A percentile compares a stretch with the other conserved stretches of the same genome.
phyloP scores from a whole-genome alignment of 2,329 filamentous ascomycete species.

The Gaeumannomyces sp. region DNA sequence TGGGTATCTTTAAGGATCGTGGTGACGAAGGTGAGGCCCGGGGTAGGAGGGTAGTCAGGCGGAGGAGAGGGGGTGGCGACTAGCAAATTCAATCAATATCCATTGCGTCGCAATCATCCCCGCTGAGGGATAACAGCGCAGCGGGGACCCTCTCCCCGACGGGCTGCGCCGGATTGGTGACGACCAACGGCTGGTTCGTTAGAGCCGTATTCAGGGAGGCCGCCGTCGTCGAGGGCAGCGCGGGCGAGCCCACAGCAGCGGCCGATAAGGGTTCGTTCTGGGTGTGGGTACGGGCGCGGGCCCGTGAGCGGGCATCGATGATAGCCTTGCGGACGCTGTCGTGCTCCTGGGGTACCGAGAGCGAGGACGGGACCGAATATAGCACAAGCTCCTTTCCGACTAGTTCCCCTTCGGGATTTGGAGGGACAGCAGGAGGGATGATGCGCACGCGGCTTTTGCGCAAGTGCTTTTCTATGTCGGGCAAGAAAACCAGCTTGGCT shows the following conservation, averaged over 20 bases:
- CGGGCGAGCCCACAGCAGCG: neutral
- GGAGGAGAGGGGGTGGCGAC: no score
- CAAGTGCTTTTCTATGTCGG: slow-evolving; percentile 79
- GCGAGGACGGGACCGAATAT: slow-evolving; percentile 71
- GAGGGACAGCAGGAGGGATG: slow-evolving; percentile 58
- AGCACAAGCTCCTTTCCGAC: slow-evolving; percentile 71
- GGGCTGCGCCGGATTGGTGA: no score
- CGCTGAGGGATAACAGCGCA: no score
- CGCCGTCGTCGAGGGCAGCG: slow-evolving; percentile 14
- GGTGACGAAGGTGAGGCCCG: no score
- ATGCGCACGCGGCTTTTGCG: slow-evolving; percentile 46
- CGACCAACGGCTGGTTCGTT: no score
- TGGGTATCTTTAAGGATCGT: no score
- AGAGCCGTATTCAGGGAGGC: no score
- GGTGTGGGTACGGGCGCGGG: slow-evolving; percentile 56
- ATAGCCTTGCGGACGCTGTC: slow-evolving; percentile 79
- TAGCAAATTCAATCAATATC: slow-evolving; percentile 46
- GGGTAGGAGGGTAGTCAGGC: no score
- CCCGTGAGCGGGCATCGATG: slow-evolving; percentile 66
- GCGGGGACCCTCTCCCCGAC: no score
- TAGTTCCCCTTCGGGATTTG: slow-evolving; percentile 47
- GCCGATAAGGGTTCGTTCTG: slow-evolving; percentile 27
- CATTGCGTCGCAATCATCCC: slow-evolving; percentile 57
- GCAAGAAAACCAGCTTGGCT: slow-evolving; percentile 67
- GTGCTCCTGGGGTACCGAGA: slow-evolving; percentile 68